Evolutionary conservation across 1,284 basidiomycete genomes (phyloP).

Genomic region (Mrakiaceae sp.): DNA sequence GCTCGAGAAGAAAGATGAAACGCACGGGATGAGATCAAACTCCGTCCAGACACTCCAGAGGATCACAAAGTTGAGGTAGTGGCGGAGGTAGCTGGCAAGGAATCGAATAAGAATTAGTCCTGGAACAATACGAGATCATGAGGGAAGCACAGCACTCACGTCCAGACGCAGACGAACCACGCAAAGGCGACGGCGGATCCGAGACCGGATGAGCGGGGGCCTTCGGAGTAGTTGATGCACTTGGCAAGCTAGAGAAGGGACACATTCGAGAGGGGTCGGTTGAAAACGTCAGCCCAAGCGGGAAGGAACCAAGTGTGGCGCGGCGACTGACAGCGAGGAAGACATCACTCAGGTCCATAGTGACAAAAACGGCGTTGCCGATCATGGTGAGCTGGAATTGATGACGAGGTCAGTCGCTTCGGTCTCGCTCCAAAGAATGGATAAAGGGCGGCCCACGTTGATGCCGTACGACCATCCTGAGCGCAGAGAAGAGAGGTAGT

Average conservation of each 20-base stretch:
- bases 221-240: conserved; percentile 69
- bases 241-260: conserved; percentile 54
- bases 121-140: no score
- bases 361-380: conserved; percentile 84
- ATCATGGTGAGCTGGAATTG: conserved; percentile 55
- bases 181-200: conserved; percentile 57
- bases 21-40: conserved; percentile 68
- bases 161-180: conserved; percentile 65
- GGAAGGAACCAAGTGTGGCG: background rate
- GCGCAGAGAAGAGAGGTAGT: conserved; percentile 1
- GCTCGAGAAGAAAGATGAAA: conserved; percentile 20
- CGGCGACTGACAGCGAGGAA: conserved; percentile 63
- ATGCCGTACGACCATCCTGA: conserved; percentile 69
- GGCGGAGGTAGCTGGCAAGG: conserved; percentile 72
- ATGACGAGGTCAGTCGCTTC: conserved; percentile 8
- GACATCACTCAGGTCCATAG: conserved; percentile 91
- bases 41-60: conserved; percentile 78
- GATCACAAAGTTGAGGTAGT: conserved; percentile 80
- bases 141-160: conserved; percentile 51
- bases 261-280: no score
- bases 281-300: background rate
- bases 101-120: background rate
- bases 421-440: background rate
- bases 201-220: conserved; percentile 35
- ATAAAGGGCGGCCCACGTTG: conserved; percentile 40